These are phyloP conservation scores for Alternaria metachromatica DNA, from an alignment of 2,329 filamentous ascomycete species.

Conservation along the genomic window DNA sequence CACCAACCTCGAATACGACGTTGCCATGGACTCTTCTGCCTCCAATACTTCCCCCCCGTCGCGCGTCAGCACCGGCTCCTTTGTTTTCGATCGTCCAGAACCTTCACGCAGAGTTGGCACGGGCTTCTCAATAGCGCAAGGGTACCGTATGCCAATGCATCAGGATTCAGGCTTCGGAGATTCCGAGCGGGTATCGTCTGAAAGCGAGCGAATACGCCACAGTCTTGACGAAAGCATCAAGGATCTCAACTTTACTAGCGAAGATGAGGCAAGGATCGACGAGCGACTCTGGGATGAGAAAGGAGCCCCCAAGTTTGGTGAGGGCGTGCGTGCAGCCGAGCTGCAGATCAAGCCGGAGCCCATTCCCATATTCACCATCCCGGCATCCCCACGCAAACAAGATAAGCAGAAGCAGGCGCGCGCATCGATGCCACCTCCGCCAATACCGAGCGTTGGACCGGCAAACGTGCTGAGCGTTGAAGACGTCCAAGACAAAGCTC, in stretches of 20 bases:
- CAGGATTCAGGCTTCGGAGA: conserved; percentile 47
- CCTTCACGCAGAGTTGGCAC: conserved; percentile 19
- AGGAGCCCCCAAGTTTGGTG: conserved; percentile 22
- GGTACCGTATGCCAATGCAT: conserved; percentile 39
- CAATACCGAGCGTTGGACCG: conserved; percentile 10
- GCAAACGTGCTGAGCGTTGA: conserved; percentile 16
- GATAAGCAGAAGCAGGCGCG: conserved; percentile 2
- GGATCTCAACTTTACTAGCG: conserved; percentile 15
- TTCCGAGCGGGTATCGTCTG: conserved; percentile 23
- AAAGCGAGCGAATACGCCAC: conserved; percentile 34
- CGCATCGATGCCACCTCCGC: conserved; percentile 2
- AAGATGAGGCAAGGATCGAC: conserved; percentile 29
- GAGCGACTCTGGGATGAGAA: conserved; percentile 37
- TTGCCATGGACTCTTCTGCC: conserved; percentile 37
- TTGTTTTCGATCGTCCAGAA: conserved; percentile 30
- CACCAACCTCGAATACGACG: conserved; percentile 41
- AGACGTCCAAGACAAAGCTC: conserved; percentile 24
- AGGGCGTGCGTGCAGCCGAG: conserved; percentile 23
- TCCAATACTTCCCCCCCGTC: conserved; percentile 32
- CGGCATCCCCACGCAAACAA: neutral
- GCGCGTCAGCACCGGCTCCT: conserved; percentile 36
- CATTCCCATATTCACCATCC: conserved; percentile 6
- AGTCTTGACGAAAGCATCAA: conserved; percentile 33
- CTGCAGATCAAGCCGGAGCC: conserved; percentile 18
- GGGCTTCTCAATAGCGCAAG: conserved; percentile 29